phyloP scores from a whole-genome alignment of 2,329 filamentous ascomycete genomes.

The Reticulascus tulasneorum region DNA sequence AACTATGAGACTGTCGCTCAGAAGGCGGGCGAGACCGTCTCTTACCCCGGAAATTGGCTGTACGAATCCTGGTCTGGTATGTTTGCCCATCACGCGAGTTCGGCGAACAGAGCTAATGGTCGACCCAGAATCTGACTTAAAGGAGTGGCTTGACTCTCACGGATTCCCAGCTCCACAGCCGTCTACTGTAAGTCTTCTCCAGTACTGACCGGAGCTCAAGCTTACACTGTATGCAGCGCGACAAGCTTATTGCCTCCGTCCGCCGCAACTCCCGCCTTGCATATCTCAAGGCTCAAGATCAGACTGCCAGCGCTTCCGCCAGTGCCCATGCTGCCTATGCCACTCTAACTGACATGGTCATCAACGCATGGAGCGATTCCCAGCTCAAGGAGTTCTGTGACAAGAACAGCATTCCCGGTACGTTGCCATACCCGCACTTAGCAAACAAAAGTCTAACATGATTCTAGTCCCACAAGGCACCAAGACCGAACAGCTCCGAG shows the following conservation, averaged over 20 bases:
- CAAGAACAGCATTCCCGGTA: conserved; percentile 70
- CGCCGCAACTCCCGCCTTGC: conserved; percentile 86
- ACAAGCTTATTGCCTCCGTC: conserved; percentile 82
- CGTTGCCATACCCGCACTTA: conserved; percentile 1
- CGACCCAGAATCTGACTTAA: conserved; percentile 72
- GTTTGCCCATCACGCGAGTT: conserved; percentile 1
- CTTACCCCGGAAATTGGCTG: conserved; percentile 95
- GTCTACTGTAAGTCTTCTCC: conserved; percentile 41
- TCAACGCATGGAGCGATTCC: conserved; percentile 85
- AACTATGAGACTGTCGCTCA: conserved; percentile 78
- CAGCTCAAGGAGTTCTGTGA: conserved; percentile 91
- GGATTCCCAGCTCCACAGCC: conserved; percentile 86
- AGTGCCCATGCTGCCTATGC: conserved; percentile 68
- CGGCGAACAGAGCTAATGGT: too few species aligned
- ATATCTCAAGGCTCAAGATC: conserved; percentile 61
- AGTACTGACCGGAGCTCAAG: background rate
- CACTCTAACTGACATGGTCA: conserved; percentile 74
- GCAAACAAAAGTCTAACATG: rapidly evolving
- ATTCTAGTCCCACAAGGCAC: conserved; percentile 83
- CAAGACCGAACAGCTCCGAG: conserved; percentile 82
- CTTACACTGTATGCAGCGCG: conserved; percentile 47
- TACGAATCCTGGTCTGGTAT: conserved; percentile 75
- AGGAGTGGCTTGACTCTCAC: conserved; percentile 86
- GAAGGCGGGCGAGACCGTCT: conserved; percentile 67
- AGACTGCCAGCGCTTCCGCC: conserved; percentile 56